These are phyloP conservation scores for Torulaspora pretoriensis DNA, from an alignment of 1,139 yeast species.

Conservation along the genomic window DNA sequence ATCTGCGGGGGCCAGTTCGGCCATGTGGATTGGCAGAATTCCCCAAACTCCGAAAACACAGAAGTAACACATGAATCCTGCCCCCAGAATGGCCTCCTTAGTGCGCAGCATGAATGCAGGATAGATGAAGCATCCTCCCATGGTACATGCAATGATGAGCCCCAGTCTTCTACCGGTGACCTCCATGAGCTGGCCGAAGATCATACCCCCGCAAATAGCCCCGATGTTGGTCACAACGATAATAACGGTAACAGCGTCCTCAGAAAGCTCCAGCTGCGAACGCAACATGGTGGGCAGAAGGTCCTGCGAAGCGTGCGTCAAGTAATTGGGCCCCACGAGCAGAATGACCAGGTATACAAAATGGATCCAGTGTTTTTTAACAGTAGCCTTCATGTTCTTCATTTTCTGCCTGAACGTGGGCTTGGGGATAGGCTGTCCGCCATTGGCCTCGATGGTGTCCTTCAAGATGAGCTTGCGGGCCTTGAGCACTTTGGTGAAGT, in stretches of 20 bases:
- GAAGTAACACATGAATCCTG: constrained; percentile 72
- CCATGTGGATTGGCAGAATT: constrained; percentile 68
- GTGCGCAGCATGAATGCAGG: constrained; percentile 62
- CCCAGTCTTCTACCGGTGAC: constrained; percentile 58
- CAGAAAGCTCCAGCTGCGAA: constrained; percentile 48
- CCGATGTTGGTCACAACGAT: constrained; percentile 67
- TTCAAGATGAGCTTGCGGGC: constrained; percentile 33
- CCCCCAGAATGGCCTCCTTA: constrained; percentile 57
- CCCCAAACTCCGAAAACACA: constrained; percentile 90
- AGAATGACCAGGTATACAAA: constrained; percentile 49
- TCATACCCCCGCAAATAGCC: constrained; percentile 60
- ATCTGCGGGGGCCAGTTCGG: constrained; percentile 72
- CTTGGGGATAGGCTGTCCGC: constrained; percentile 55
- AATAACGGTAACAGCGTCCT: constrained; percentile 56
- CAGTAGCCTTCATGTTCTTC: constrained; percentile 31
- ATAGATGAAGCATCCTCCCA: constrained; percentile 65
- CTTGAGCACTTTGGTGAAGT: constrained; percentile 32
- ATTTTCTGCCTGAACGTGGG: constrained; percentile 17
- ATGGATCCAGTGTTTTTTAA: constrained; percentile 42
- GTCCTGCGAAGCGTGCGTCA: constrained; percentile 72
- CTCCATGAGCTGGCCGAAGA: constrained; percentile 57
- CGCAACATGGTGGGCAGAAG: constrained; percentile 60
- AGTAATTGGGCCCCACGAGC: constrained; percentile 63
- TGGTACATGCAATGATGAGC: constrained; percentile 52
- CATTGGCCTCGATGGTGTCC: constrained; percentile 41